Base-by-base conservation (phyloP, 1,284 basidiomycete genomes). In the Puccinia triticina region DNA sequence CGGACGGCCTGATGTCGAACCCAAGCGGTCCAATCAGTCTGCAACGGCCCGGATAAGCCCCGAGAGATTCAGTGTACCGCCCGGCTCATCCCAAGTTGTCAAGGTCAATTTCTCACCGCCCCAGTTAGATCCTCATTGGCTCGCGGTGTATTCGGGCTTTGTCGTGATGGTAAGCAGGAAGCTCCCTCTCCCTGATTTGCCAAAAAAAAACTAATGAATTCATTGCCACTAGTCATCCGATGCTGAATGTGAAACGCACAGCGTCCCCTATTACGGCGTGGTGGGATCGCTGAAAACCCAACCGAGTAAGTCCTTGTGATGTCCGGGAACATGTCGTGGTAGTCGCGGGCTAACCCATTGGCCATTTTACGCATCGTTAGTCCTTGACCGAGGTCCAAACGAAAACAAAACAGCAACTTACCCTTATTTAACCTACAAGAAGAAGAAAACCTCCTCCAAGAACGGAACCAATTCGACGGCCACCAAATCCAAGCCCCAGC, bases 61-160 rank as follows among this genome's bases (percentile, higher is more conserved):
- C 10, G n/a, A 59, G 3, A 57, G 21, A 32, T 74, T 82, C 37
- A 53, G 37, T 8, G 21, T 82, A 21, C 23, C 29, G 34, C 59
- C 72, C 2, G 80, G 80, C 34, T 43, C 61, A 55, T 48, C 37
- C 11, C 71, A 48, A 43, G 23, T 37, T 10, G 26, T 69, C 37
- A 18, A 50, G 34, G 64, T 67, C 10, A 37, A 74, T 14, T 82
- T 82, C 55, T 32, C 12, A 26, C 40, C 57, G 7, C 79, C 79
- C 14, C 43, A 26, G 4, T 32, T 61, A 23, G 32, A 61, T 40
- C 59, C 53, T 32, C 29, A 43, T 74, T 29, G 37, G 37, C 40
- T 82, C 4, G 48, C 46, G 18, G 59, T 82, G 34, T 82, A 82
- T 40, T 82, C 79, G 12, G 79, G 79, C 7, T 82, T 50, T 48